phyloP scores from a whole-genome alignment of 2,329 filamentous ascomycete species.

The Cryphonectria parasitica region DNA sequence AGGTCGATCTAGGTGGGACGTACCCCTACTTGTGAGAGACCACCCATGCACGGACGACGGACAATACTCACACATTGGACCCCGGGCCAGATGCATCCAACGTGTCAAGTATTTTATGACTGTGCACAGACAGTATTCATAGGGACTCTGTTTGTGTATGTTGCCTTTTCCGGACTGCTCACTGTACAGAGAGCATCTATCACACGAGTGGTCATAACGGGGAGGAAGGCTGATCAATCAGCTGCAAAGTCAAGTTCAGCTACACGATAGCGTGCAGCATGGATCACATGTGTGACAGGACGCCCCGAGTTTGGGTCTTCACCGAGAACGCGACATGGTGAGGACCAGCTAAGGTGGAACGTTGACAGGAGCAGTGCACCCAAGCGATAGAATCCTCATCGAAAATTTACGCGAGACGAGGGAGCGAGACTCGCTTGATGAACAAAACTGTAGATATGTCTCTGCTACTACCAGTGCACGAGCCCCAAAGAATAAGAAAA shows the following conservation, averaged over 20 bases:
- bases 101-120: background rate
- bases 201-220: background rate
- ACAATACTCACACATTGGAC: background rate
- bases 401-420: constrained; percentile 1
- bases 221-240: background rate
- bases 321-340: background rate
- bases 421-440: background rate
- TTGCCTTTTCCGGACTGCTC: background rate
- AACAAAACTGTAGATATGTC: background rate
- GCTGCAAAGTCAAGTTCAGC: background rate
- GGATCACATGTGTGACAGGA: constrained; percentile 1
- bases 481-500: background rate
- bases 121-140: background rate
- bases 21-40: background rate
- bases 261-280: background rate
- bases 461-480: background rate
- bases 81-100: background rate
- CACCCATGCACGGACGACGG: background rate
- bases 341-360: background rate
- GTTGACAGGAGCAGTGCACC: background rate
- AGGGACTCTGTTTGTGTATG: background rate
- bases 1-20: background rate
- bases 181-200: background rate
- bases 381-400: background rate
- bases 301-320: background rate